phyloP scores from a whole-genome alignment of 177 flowering plant species.

The Vitis hybrid region DNA sequence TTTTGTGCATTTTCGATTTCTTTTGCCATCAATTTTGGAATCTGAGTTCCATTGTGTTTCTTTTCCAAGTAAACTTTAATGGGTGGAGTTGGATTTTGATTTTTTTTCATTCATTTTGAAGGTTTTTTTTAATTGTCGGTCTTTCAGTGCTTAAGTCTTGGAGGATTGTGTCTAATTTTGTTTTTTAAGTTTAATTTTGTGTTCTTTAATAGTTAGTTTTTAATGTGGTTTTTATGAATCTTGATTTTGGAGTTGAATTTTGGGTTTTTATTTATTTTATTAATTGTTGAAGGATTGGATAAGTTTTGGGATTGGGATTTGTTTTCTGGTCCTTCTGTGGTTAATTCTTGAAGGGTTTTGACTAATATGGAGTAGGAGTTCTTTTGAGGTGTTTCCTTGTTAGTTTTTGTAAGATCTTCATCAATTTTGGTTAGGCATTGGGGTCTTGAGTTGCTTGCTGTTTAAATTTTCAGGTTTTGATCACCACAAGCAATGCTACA shows the following conservation, averaged over 20 bases:
- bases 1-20: neutral
- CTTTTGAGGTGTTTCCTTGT: neutral
- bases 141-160: no score
- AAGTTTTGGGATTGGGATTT: no score
- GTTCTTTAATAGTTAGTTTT: no score
- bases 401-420: neutral
- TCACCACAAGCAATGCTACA: conserved; percentile 57
- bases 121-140: neutral
- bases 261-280: neutral
- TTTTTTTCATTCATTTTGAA: neutral
- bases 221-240: no score
- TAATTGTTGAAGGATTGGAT: no score
- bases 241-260: no score
- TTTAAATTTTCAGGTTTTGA: conserved; percentile 50
- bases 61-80: neutral
- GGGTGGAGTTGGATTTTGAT: neutral
- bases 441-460: conserved; percentile 7
- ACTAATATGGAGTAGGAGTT: neutral
- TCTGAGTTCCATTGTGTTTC: neutral
- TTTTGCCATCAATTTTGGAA: neutral
- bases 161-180: no score
- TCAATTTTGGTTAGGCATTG: neutral
- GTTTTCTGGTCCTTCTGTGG: neutral
- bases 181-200: no score
- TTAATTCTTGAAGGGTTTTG: conserved; percentile 2